Evolutionary conservation across 371 early-diverging fungal species (phyloP), one percentile per base, ranked within the genome.

Genomic region (Synchytrium microbalum): DNA sequence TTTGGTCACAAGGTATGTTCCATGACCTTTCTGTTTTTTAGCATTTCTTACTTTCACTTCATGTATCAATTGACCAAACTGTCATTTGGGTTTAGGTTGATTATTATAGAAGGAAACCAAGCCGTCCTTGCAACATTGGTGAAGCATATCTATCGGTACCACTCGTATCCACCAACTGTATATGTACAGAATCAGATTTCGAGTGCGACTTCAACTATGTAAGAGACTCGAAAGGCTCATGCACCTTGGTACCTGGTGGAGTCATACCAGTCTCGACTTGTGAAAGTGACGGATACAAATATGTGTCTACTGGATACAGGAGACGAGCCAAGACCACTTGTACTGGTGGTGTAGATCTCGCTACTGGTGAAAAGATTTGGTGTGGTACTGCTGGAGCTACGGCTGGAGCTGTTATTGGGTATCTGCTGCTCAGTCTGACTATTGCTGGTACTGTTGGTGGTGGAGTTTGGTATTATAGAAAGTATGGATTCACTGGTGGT

Each of bases 181-280:
- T 27, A 5, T 83, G 83, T 69, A 75, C 79, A 0, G 56, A n/a
- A 1, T 65, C 58, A 26, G 83, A 83, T 59, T 83, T 70, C 61
- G 78, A 79, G 38, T 83, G 83, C 60, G 78, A 64, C 26, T 54
- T 61, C 32, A 67, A 67, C n/a, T 71, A 62, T 62, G 26, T 61
- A 24, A 54, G 55, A 3, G 64, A 69, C 58, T 52, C 54, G 27
- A 68, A 64, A 1, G 64, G 68, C 24, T 24, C 62, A n/a, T 78
- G 78, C 61, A 59, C 62, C 2, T 54, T 59, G 25, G 32, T 58
- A 16, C 60, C 62, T n/a, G 66, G 63, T 25, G 59, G 58, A 30
- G 27, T 61, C n/a, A 51, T 64, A 16, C 57, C 60, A 23, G 54
- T 60, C 14, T 60, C 66, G n/a, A 19, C 5, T 10, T 65, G 66